These are phyloP conservation scores for Rhizopus arrhizus DNA, from an alignment of 371 early-diverging fungal species.

Conservation along the genomic window DNA sequence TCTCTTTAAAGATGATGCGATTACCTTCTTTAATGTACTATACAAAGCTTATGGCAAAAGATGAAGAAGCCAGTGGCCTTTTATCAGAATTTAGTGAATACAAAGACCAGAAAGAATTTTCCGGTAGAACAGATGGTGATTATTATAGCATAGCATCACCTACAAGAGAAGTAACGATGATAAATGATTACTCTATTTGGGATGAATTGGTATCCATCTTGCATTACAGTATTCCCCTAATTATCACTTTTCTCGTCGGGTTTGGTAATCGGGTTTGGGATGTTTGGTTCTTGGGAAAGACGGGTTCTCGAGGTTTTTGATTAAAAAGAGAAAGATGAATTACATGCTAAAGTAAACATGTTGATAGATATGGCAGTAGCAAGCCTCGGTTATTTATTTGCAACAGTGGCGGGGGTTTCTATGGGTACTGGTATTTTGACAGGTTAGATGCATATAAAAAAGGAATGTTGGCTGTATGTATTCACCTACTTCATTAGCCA, in stretches of 20 bases:
- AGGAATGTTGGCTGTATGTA: too few relatives aligned
- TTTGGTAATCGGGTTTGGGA: slow-evolving; percentile 34
- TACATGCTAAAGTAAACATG: not conserved
- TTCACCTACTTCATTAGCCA: slow-evolving; percentile 24
- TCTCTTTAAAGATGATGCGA: not conserved
- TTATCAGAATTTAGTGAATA: not conserved
- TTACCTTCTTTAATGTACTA: not conserved
- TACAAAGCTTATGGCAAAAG: not conserved
- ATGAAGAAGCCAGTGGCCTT: not conserved
- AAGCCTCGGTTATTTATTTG: slow-evolving; percentile 37
- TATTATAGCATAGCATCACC: not conserved
- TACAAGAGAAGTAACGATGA: not conserved
- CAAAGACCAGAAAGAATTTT: not conserved
- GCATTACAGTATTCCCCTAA: slow-evolving; percentile 26
- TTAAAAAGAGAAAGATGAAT: not conserved
- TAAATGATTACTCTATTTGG: not conserved
- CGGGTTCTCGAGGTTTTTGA: slow-evolving; percentile 30
- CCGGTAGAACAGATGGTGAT: not conserved
- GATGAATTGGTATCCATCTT: not conserved
- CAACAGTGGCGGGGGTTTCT: slow-evolving; percentile 38
- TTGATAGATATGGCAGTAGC: slow-evolving; percentile 39
- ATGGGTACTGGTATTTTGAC: slow-evolving; percentile 44
- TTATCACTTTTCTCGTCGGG: slow-evolving; percentile 36
- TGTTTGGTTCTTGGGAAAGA: slow-evolving; percentile 42
- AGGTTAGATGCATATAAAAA: slow-evolving; percentile 24